Conservation (phyloP, 2,329 filamentous ascomycete genomes). For the Zymoseptoria passerinii region DNA sequence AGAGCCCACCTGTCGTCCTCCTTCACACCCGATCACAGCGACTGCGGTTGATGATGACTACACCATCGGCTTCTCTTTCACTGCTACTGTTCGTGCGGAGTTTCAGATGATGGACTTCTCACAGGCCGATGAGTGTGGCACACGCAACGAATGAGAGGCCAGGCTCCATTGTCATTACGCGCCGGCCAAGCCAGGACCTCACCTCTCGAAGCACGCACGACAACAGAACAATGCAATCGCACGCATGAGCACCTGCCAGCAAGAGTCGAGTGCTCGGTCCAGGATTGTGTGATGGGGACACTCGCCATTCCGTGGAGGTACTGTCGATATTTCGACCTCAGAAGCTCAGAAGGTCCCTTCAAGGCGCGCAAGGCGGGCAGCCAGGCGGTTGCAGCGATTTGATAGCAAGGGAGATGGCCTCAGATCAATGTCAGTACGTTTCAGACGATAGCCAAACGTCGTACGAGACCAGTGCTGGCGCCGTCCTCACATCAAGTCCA, state of each 20-base stretch:
- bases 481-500: background rate
- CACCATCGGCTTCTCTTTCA: background rate
- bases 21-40: background rate
- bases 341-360: background rate
- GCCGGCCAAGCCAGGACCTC: background rate
- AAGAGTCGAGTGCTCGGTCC: background rate
- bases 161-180: background rate
- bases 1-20: background rate
- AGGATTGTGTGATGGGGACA: background rate
- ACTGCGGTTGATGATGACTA: background rate
- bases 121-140: background rate
- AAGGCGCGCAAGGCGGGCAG: background rate
- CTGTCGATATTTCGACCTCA: background rate
- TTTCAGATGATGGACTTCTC: background rate
- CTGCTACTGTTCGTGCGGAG: background rate
- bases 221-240: background rate
- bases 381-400: background rate
- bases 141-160: background rate
- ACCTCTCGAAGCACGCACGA: background rate
- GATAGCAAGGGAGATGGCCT: background rate
- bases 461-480: background rate
- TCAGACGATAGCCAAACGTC: background rate
- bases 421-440: background rate
- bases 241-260: background rate
- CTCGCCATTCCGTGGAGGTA: background rate